These are phyloP conservation scores for Fraxinus platypoda DNA, from an alignment of 305 asterid genomes.

Conservation along the genomic window DNA sequence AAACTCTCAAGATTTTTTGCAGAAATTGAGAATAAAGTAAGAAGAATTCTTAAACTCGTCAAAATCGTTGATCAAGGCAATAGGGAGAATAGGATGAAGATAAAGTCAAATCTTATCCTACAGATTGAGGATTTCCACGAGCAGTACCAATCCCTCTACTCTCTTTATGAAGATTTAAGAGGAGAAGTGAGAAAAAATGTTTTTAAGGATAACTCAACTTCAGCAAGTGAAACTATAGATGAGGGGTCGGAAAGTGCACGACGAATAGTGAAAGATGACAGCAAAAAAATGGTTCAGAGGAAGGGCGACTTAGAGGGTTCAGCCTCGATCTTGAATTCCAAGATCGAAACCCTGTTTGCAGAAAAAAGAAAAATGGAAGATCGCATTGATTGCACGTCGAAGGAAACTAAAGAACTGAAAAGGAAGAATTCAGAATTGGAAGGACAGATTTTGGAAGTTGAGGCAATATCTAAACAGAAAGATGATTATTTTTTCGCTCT, in stretches of 20 bases:
- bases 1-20: conserved; percentile 10
- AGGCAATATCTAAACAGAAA: conserved; percentile 19
- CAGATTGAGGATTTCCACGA: conserved; percentile 36
- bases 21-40: conserved; percentile 58
- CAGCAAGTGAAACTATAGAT: conserved; percentile 29
- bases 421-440: conserved; percentile 40
- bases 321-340: conserved; percentile 37
- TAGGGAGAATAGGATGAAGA: conserved; percentile 34
- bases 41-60: conserved; percentile 42
- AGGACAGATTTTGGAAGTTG: conserved; percentile 34
- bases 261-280: neutral
- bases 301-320: conserved; percentile 39
- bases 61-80: conserved; percentile 34
- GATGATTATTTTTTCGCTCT: conserved; percentile 14
- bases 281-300: conserved; percentile 13
- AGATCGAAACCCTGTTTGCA: conserved; percentile 29
- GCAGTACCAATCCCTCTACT: conserved; percentile 32
- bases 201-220: conserved; percentile 32
- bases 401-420: conserved; percentile 30
- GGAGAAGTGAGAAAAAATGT: conserved; percentile 29
- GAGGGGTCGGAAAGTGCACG: neutral
- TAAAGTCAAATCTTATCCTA: conserved; percentile 29
- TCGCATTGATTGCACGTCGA: conserved; percentile 9
- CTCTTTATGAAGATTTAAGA: conserved; percentile 32
- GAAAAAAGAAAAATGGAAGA: conserved; percentile 42